Percentiles rank a stretch among this genome's conserved stretches.
Conservation (phyloP, 495 filamentous ascomycete genomes). For the Chaetomium tenue region DNA sequence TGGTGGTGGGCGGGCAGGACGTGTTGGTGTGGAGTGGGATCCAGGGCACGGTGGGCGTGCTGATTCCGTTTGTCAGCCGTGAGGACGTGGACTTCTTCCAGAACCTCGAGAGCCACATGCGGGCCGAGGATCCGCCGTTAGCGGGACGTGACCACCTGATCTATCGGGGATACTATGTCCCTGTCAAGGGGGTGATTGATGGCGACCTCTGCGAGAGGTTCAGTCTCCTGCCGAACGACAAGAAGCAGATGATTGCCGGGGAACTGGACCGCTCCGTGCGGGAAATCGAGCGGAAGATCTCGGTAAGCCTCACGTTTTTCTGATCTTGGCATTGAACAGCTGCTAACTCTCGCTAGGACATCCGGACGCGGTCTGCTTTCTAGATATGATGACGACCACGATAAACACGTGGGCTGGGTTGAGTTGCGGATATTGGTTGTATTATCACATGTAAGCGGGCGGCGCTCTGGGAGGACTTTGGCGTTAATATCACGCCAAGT, state of each 20-base stretch:
- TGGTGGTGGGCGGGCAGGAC: conserved; percentile 89
- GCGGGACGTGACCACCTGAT: conserved; percentile 57
- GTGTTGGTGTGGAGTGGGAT: conserved; percentile 91
- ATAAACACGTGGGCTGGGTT: conserved; percentile 2
- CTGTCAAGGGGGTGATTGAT: conserved; percentile 94
- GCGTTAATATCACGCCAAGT: conserved; percentile 17
- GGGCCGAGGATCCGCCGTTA: conserved; percentile 65
- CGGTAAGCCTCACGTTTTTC: conserved; percentile 53
- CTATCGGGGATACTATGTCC: conserved; percentile 94
- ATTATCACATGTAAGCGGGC: conserved; percentile 14
- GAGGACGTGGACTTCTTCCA: conserved; percentile 99
- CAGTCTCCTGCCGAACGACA: conserved; percentile 73
- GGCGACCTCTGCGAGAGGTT: conserved; percentile 97
- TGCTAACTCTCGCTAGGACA: conserved; percentile 57
- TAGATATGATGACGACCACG: conserved; percentile 36
- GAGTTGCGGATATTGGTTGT: conserved; percentile 4
- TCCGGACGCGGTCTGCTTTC: conserved; percentile 84
- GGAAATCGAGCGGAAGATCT: conserved; percentile 94
- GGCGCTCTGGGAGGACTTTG: conserved; percentile 11
- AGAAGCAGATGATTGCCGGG: conserved; percentile 89
- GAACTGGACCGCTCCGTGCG: conserved; percentile 86
- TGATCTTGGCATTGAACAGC: not conserved
- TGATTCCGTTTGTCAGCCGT: conserved; percentile 83
- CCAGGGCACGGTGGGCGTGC: conserved; percentile 87
- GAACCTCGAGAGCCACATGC: conserved; percentile 80